phyloP scores from a whole-genome alignment of 2,329 filamentous ascomycete genomes.

The Sodiomyces alkalinus region DNA sequence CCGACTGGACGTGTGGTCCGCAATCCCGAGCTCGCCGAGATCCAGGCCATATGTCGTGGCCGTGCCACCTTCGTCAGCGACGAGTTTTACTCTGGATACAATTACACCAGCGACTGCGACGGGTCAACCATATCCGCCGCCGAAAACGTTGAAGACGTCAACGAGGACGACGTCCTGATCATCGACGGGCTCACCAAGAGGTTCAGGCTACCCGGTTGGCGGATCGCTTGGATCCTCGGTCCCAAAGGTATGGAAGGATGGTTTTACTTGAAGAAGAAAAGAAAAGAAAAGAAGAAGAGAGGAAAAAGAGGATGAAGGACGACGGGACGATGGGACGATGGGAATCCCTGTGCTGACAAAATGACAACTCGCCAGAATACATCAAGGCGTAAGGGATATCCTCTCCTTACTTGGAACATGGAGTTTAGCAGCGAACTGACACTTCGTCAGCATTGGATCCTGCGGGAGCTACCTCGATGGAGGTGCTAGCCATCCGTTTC shows the following conservation, averaged over 20 bases:
- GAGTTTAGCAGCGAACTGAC: not conserved
- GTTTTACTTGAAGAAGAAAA: too few relatives aligned
- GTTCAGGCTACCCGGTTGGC: conserved; percentile 90
- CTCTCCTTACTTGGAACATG: not conserved
- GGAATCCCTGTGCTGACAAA: too few relatives aligned
- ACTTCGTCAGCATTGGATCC: conserved; percentile 50
- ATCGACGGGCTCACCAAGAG: conserved; percentile 95
- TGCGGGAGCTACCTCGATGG: conserved; percentile 92
- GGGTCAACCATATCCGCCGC: conserved; percentile 79
- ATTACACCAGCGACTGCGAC: conserved; percentile 86
- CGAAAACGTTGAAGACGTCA: conserved; percentile 77
- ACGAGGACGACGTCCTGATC: conserved; percentile 82
- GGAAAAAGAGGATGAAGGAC: too few relatives aligned
- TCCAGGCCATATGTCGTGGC: conserved; percentile 84
- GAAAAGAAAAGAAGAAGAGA: too few relatives aligned
- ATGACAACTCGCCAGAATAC: conserved; percentile 62
- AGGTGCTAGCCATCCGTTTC: conserved; percentile 88
- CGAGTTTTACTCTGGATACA: conserved; percentile 94
- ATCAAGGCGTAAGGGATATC: conserved; percentile 50
- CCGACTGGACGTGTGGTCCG: conserved; percentile 79
- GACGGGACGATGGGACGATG: too few relatives aligned
- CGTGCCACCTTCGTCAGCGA: conserved; percentile 87
- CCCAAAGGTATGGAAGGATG: conserved; percentile 62
- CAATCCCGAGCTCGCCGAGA: conserved; percentile 73
- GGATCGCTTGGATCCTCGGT: conserved; percentile 89